Evolutionary conservation across 345 rosid species (phyloP).

Genomic region (Eucalyptus victrix): DNA sequence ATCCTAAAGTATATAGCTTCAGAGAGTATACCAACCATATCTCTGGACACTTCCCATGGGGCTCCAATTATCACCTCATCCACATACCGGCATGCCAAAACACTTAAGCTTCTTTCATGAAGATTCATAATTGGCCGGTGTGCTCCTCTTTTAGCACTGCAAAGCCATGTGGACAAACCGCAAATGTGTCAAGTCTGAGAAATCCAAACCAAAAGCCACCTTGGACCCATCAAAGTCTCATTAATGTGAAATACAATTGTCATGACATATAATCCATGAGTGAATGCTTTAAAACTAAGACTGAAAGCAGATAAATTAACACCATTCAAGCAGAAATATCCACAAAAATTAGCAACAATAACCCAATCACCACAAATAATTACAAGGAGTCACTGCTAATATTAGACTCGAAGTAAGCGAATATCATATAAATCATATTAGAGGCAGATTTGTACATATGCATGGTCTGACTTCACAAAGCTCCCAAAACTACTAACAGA

Average conservation of each 20-base stretch:
- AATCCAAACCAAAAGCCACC: neutral
- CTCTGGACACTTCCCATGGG: slow-evolving; percentile 59
- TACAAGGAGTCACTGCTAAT: neutral
- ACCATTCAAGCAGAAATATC: neutral
- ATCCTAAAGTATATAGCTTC: neutral
- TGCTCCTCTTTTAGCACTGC: slow-evolving; percentile 57
- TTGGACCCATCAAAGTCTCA: neutral
- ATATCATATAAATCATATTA: neutral
- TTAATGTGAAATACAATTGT: neutral
- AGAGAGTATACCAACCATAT: slow-evolving; percentile 37
- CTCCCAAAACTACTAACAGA: neutral
- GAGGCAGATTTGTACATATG: neutral
- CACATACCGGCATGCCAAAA: slow-evolving; percentile 65
- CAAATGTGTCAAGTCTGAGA: neutral
- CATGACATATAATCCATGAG: neutral
- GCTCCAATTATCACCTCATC: slow-evolving; percentile 84
- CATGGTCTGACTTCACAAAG: neutral
- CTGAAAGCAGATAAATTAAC: neutral
- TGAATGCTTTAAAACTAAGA: neutral
- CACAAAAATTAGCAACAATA: neutral
- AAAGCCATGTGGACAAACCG: neutral
- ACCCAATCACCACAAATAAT: neutral
- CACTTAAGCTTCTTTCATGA: slow-evolving; percentile 75
- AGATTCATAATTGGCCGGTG: slow-evolving; percentile 80
- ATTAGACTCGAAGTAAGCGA: neutral